These are phyloP conservation scores for Botrytis aclada DNA, from an alignment of 2,329 filamentous ascomycete genomes.

Conservation along the genomic window DNA sequence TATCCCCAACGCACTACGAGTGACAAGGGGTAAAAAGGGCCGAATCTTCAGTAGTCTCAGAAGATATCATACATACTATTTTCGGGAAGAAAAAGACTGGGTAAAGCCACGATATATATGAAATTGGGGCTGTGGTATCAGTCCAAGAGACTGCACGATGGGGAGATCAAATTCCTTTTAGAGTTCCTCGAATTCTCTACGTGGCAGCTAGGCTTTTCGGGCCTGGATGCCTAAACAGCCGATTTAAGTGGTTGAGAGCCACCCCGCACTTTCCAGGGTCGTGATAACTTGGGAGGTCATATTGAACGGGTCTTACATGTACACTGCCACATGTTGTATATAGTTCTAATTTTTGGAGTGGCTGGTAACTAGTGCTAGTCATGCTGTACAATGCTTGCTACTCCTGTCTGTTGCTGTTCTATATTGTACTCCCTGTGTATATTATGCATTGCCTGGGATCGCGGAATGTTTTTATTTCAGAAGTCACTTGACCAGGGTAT, in stretches of 20 bases:
- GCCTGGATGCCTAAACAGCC: constrained; percentile 5
- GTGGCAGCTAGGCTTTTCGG: background rate
- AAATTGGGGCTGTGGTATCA: background rate
- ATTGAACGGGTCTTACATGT: background rate
- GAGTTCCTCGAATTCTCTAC: background rate
- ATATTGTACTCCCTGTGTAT: background rate
- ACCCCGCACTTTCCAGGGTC: constrained; percentile 1
- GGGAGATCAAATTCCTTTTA: background rate
- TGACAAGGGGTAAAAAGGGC: constrained; percentile 9
- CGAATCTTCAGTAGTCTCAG: background rate
- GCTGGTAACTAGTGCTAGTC: background rate
- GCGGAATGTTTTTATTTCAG: background rate
- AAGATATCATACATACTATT: background rate
- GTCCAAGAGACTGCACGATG: background rate
- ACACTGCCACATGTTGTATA: background rate
- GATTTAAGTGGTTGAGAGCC: background rate
- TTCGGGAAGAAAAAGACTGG: background rate
- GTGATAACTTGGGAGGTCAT: background rate
- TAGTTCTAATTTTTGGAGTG: background rate
- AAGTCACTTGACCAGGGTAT: background rate
- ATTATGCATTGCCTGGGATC: background rate
- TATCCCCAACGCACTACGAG: background rate
- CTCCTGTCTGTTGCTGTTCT: background rate
- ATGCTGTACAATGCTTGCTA: background rate
- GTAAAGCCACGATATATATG: constrained; percentile 6